Base-by-base conservation (phyloP, 2,329 filamentous ascomycete species). In the Sclerotinia subarctica region DNA sequence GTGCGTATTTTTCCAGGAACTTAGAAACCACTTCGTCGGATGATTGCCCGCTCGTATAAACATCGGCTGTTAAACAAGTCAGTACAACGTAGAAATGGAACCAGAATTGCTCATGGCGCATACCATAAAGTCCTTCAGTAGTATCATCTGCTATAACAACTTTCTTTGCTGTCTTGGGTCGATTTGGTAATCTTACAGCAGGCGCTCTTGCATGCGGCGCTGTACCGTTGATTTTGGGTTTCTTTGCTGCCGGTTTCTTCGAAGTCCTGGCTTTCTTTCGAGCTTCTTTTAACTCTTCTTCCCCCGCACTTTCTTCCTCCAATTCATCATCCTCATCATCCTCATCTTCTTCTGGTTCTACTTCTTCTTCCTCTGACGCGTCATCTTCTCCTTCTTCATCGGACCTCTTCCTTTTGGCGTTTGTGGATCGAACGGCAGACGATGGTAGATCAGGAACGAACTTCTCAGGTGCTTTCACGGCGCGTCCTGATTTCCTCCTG, bases 401-500 rank as follows among this genome's bases (percentile, higher is more conserved):
- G 35, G 62, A 68, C 47, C 85, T 82, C 79, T 90, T 89, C 77
- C 87, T 84, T 79, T 89, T 89, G 62, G 82, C 76, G 53, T 81
- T 80, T 57, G 79, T 73, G 66, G 80, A 75, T 7, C 76, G 77
- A 67, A 70, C 70, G 72, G 82, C 80, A 70, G 76, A 75, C 3
- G 75, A 75, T 29, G 75, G 71, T 62, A 68, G 69, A 70, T 88
- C 84, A 66, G 85, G 83, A 68, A 81, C 81, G 78, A 87, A 89
- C 77, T 88, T 88, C 76, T 83, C 78, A 57, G 87, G 86, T 47
- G 81, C 82, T 76, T 82, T 85, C 70, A 86, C 83, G 81, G 88
- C 87, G 86, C 87, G 87, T 86, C 87, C 86, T 49, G 88, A 91
- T 72, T 87, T 86, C 78, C 89, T 88, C 82, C 85, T 84, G 47